Percentiles rank a stretch among this genome's conserved stretches.
phyloP scores from a whole-genome alignment of 2,329 filamentous ascomycete species.

The Gnomoniopsis sp. region DNA sequence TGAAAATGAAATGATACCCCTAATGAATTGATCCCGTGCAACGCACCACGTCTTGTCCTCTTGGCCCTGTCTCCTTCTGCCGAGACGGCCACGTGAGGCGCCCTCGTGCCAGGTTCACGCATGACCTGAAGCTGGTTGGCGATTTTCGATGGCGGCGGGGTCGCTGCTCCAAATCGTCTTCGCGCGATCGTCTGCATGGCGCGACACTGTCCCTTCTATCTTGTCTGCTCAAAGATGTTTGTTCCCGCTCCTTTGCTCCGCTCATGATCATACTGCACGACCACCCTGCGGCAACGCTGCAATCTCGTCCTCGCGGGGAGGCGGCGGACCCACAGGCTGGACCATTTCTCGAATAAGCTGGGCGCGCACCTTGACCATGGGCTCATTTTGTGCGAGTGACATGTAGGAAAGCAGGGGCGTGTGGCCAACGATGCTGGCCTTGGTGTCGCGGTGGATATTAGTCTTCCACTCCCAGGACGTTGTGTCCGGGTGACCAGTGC shows the following conservation, averaged over 20 bases:
- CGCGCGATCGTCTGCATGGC: no score
- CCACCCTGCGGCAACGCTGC: slow-evolving; percentile 21
- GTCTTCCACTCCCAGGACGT: slow-evolving; percentile 97
- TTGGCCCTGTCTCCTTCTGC: not conserved
- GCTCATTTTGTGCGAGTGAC: slow-evolving; percentile 82
- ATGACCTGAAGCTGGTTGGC: no score
- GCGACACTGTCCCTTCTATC: no score
- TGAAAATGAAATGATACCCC: slow-evolving; percentile 13
- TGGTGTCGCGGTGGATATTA: slow-evolving; percentile 92
- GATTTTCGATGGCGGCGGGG: no score
- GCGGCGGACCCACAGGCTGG: slow-evolving; percentile 57
- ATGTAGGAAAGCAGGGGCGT: slow-evolving; percentile 86
- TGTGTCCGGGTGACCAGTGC: slow-evolving; percentile 93
- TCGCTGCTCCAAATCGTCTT: no score
- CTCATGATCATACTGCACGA: not conserved
- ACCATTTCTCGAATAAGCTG: slow-evolving; percentile 80
- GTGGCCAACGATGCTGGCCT: slow-evolving; percentile 85
- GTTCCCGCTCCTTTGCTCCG: not conserved
- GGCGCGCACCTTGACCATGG: slow-evolving; percentile 73
- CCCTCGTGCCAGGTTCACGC: no score
- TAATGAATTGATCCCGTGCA: no score
- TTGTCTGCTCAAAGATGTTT: no score
- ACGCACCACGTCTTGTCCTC: not conserved
- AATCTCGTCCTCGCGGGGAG: slow-evolving; percentile 47
- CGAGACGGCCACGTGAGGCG: not conserved